Percentiles rank a stretch among this genome's conserved stretches.
phyloP scores from a whole-genome alignment of 78 protist genomes.

The Dictyostelium brefeldianum region DNA sequence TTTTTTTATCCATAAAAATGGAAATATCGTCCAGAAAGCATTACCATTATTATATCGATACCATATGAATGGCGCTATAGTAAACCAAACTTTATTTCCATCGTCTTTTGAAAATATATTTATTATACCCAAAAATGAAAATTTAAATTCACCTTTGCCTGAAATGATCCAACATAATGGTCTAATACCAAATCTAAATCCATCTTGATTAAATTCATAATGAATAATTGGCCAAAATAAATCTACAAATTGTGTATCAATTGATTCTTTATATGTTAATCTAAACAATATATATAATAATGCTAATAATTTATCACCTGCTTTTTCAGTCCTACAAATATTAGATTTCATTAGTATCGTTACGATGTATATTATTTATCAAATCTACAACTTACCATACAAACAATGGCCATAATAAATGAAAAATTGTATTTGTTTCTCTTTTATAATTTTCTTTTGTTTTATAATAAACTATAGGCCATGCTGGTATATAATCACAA shows the following conservation, averaged over 20 bases:
- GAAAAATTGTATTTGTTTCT: constrained; percentile 11
- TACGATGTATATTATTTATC: too few relatives aligned
- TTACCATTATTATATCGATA: constrained; percentile 30
- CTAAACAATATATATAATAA: constrained; percentile 54
- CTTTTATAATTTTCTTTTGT: constrained; percentile 15
- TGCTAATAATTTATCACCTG: constrained; percentile 57
- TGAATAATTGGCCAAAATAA: constrained; percentile 77
- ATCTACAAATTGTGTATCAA: constrained; percentile 39
- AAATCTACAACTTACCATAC: constrained; percentile 71
- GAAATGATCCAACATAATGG: constrained; percentile 63
- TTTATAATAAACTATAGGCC: constrained; percentile 58
- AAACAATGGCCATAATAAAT: constrained; percentile 63
- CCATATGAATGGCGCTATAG: constrained; percentile 63
- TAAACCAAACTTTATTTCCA: constrained; percentile 53
- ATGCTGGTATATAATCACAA: constrained; percentile 64
- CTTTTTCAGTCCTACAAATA: constrained; percentile 58
- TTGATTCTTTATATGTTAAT: constrained; percentile 45
- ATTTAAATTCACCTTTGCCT: constrained; percentile 2
- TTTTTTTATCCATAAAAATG: constrained; percentile 27
- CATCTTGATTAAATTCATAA: constrained; percentile 32
- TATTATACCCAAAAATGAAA: constrained; percentile 34
- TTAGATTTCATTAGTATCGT: too few relatives aligned
- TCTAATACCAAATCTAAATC: constrained; percentile 69
- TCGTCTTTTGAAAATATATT: constrained; percentile 28
- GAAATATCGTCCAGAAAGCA: constrained; percentile 29